phyloP scores from a whole-genome alignment of 208 protist genomes.

The Leishmania major region DNA sequence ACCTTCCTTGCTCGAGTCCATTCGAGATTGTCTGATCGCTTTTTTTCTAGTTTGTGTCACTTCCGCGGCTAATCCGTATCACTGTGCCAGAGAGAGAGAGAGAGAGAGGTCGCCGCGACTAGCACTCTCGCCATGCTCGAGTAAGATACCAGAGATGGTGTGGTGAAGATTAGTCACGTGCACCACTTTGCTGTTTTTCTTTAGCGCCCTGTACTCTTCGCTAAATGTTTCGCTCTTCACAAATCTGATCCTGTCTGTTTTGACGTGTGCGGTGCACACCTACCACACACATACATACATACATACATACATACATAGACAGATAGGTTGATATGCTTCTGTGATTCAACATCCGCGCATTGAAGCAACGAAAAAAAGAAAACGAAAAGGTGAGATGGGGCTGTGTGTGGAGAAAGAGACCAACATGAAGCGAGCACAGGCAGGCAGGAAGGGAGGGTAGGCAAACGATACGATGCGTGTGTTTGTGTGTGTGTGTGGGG shows the following conservation, averaged over 20 bases:
- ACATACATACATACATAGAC: too few species aligned
- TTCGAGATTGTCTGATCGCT: not conserved
- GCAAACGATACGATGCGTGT: not conserved
- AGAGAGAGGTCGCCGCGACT: not conserved
- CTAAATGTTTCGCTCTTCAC: slow-evolving; percentile 5
- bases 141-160: not conserved
- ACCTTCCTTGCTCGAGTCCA: not conserved
- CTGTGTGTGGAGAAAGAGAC: not conserved
- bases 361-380: too few species aligned
- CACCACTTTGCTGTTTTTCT: not conserved
- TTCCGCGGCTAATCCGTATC: not conserved
- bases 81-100: not conserved
- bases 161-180: not conserved
- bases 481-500: too few species aligned
- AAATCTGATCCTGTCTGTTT: too few species aligned
- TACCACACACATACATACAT: too few species aligned
- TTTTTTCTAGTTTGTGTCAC: not conserved
- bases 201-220: not conserved
- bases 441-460: not conserved
- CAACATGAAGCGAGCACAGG: not conserved
- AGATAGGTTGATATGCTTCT: too few species aligned
- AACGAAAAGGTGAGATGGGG: too few species aligned
- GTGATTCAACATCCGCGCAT: too few species aligned
- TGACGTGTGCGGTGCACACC: too few species aligned
- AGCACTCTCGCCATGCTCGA: not conserved